phyloP scores from a whole-genome alignment of 805 yeast species.

The Wickerhamomyces alni region DNA sequence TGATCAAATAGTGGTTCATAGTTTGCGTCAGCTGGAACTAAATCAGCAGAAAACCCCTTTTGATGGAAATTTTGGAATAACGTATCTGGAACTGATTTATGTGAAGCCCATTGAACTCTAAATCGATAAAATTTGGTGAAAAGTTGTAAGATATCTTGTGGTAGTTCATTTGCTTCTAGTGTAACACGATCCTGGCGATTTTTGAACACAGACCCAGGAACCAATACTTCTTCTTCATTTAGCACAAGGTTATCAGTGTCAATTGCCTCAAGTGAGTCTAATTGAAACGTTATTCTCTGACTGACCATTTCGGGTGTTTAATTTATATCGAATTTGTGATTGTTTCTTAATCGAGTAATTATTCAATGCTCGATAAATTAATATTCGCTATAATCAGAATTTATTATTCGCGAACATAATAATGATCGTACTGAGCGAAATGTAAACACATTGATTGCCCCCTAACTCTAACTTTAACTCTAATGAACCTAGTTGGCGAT shows the following conservation, averaged over 20 bases:
- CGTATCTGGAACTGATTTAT: conserved; percentile 1
- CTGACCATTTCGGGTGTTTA: conserved; percentile 6
- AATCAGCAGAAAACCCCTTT: conserved; percentile 14
- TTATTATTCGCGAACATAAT: no score
- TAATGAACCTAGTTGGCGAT: no score
- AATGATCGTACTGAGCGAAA: no score
- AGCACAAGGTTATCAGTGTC: conserved; percentile 20
- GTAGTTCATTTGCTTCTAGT: conserved; percentile 13
- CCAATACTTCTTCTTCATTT: conserved; percentile 8
- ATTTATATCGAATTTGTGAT: no score
- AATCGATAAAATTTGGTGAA: conserved; percentile 12
- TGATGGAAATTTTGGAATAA: conserved; percentile 16
- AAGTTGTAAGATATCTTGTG: conserved; percentile 7
- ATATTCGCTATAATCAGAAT: no score
- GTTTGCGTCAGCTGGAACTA: conserved; percentile 14
- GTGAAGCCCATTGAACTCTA: conserved; percentile 16
- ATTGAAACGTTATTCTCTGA: conserved; percentile 16
- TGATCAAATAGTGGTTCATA: conserved; percentile 19
- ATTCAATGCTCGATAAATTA: no score
- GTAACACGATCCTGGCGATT: conserved; percentile 17
- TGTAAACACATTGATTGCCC: no score
- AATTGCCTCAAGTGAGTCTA: conserved; percentile 14
- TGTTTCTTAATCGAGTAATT: no score
- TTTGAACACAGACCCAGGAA: conserved; percentile 16
- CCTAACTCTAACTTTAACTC: no score